Evolutionary conservation across 352 stramenopile species (phyloP), one percentile per base, ranked within the genome.

Genomic region (Phytophthora pisi): DNA sequence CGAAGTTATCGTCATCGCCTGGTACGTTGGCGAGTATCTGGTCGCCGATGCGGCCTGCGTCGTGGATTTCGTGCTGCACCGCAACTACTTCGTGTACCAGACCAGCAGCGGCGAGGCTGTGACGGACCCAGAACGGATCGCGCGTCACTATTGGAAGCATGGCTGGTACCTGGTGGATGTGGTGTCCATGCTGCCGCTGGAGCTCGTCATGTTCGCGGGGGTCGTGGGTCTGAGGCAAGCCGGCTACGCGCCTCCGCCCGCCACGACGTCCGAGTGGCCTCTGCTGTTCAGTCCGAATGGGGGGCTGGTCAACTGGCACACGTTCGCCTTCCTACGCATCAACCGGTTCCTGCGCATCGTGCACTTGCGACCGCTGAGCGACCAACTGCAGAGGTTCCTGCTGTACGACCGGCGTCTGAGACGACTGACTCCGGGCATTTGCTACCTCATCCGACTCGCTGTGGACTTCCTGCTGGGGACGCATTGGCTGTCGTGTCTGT

Each of bases 401-500:
- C 28, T 92, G 18, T 91, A 90, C 53, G 84, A 92, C 47, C 51
- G 52, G 4, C 56, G 26, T 16, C 18, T 75, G n/a, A 43, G 49
- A 45, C 26, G 65, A 4, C 60, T 80, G 55, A 73, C 58, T 36
- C 61, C 64, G 36, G 61, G 68, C 2, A 42, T 67, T 23, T 75
- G 72, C 18, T 86, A 88, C 43, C 57, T 91, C 4, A 23, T 81
- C 43, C 78, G 76, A 1, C 71, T 91, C 4, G 81, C 59, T 3
- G 30, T 87, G 5, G 80, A 85, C 61, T 89, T 86, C 23, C 53
- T 74, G 13, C 45, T 89, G 47, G 78, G 78, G 11, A 77, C 76
- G 2, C 80, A 89, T 70, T 89, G 80, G 80, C 56, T 89, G 50
- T 74, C 78, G 58, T 89, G 80, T 18, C 42, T 86, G 7, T 89